Evolutionary conservation across 2,329 filamentous ascomycete species (phyloP).

Genomic region (Penicillium sp.): DNA sequence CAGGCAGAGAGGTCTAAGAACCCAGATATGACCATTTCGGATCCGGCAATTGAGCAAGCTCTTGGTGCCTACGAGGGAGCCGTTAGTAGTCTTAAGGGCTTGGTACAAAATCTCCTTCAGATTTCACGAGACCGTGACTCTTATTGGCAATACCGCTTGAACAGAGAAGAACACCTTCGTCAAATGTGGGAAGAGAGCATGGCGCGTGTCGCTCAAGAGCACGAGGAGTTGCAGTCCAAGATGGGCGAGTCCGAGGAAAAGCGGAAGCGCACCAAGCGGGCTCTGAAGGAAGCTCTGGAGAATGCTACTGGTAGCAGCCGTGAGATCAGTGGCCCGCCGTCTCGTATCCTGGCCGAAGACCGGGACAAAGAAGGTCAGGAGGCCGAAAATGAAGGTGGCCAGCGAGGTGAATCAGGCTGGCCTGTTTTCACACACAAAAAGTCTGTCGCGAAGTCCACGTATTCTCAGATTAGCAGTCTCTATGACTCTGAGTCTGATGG

Average conservation of each 20-base stretch:
- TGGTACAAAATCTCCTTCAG: constrained; percentile 82
- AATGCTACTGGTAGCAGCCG: constrained; percentile 43
- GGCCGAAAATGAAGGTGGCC: constrained; percentile 9
- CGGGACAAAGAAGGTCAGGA: constrained; percentile 36
- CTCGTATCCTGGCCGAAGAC: constrained; percentile 20
- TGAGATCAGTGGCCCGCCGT: constrained; percentile 31
- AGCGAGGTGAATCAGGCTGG: constrained; percentile 6
- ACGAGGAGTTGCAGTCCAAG: constrained; percentile 83
- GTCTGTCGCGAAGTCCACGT: constrained; percentile 60
- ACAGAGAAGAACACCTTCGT: constrained; percentile 85
- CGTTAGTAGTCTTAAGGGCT: constrained; percentile 78
- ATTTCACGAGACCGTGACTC: constrained; percentile 93
- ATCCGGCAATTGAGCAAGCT: constrained; percentile 73
- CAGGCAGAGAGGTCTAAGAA: constrained; percentile 68
- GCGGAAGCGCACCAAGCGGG: constrained; percentile 82
- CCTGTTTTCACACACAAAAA: constrained; percentile 57
- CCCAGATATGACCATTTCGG: constrained; percentile 69
- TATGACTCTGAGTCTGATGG: constrained; percentile 76
- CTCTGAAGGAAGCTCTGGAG: constrained; percentile 81
- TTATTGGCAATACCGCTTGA: constrained; percentile 94
- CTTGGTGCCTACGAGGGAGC: constrained; percentile 84
- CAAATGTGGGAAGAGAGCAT: constrained; percentile 99
- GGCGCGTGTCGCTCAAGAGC: constrained; percentile 92
- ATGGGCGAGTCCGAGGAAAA: constrained; percentile 90
- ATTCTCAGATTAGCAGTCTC: constrained; percentile 69